phyloP scores from a whole-genome alignment of 257 asterid species.

The Scutellaria baicalensis region DNA sequence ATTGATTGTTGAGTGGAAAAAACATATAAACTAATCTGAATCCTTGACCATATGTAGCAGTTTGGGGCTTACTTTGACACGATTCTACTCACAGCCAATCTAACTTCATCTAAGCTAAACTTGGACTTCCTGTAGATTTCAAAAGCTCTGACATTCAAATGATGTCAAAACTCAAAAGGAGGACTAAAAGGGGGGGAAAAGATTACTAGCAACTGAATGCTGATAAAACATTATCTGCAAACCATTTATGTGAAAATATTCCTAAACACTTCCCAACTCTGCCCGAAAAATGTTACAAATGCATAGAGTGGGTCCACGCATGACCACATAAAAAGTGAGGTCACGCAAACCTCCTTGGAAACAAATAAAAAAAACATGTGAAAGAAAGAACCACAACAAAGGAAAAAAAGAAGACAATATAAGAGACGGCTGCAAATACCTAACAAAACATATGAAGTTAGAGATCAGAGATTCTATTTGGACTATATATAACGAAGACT shows the following conservation, averaged over 20 bases:
- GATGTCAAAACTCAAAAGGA: background rate
- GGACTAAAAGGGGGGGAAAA: too few species aligned
- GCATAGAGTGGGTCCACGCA: background rate
- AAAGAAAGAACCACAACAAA: background rate
- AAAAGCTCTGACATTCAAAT: background rate
- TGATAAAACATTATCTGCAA: background rate
- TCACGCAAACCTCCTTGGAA: background rate
- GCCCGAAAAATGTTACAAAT: background rate
- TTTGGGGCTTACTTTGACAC: background rate
- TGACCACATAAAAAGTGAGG: background rate
- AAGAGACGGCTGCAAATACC: background rate
- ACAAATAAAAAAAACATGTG: background rate
- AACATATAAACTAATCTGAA: background rate
- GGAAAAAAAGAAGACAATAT: background rate
- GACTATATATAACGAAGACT: background rate
- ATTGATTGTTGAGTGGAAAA: background rate
- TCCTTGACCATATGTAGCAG: background rate
- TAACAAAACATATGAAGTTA: background rate
- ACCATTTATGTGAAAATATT: background rate
- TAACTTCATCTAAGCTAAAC: background rate
- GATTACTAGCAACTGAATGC: background rate
- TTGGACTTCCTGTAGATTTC: background rate
- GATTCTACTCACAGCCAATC: background rate
- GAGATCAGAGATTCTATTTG: background rate
- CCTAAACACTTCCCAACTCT: background rate